phyloP scores from a whole-genome alignment of 1,284 basidiomycete species.

The Somion occarium region DNA sequence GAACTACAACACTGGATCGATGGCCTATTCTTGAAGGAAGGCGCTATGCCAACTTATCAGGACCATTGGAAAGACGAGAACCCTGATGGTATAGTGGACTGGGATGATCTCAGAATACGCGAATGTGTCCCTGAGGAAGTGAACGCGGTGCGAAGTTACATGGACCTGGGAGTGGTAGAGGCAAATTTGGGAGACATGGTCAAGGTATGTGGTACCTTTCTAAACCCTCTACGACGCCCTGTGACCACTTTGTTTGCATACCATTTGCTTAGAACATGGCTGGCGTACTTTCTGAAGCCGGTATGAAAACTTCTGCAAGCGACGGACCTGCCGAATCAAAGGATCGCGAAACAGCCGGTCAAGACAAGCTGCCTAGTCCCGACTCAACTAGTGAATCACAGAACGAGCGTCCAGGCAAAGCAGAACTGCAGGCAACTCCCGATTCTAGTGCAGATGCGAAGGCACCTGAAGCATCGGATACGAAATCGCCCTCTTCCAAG shows the following conservation, averaged over 20 bases:
- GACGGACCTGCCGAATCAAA: neutral
- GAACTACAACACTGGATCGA: slow-evolving; percentile 6
- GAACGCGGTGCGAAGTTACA: slow-evolving; percentile 21
- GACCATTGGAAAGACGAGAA: slow-evolving; percentile 2
- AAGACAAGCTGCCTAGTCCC: no score
- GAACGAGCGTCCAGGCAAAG: no score
- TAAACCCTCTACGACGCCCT: neutral
- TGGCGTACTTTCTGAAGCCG: neutral
- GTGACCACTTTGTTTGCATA: neutral
- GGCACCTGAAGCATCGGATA: neutral
- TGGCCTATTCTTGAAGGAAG: neutral
- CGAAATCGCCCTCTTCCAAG: neutral
- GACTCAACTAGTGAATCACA: no score
- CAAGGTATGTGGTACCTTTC: neutral
- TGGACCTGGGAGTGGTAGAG: slow-evolving; percentile 17
- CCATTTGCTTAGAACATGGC: neutral
- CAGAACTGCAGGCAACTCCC: no score
- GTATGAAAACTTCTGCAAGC: neutral
- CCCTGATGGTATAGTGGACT: slow-evolving; percentile 17
- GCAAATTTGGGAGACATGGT: slow-evolving; percentile 9
- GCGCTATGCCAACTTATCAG: slow-evolving; percentile 10
- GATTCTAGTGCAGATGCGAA: neutral
- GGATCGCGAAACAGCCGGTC: no score
- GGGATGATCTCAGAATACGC: slow-evolving; percentile 35
- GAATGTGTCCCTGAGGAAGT: slow-evolving; percentile 30